Percentiles rank a stretch among this genome's conserved stretches.
Evolutionary conservation across 192 early-diverging fungal genomes (phyloP).

Genomic region (Dissophora globulifera): DNA sequence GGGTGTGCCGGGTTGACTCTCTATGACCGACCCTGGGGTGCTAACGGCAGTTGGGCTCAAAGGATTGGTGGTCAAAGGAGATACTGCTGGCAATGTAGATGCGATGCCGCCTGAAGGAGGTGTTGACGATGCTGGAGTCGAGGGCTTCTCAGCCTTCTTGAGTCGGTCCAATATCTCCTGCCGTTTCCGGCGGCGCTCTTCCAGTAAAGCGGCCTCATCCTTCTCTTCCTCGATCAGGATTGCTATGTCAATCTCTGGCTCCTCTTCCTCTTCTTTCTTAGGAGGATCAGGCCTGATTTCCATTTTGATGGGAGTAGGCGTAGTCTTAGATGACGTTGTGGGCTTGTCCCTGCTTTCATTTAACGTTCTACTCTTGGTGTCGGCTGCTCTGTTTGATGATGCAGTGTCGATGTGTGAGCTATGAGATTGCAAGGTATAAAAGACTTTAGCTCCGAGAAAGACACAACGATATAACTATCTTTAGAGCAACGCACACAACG

Average conservation of each 20-base stretch:
- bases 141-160: slow-evolving; percentile 58
- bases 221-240: slow-evolving; percentile 67
- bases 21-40: slow-evolving; percentile 67
- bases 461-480: no score
- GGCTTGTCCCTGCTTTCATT: background rate
- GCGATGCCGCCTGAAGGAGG: slow-evolving; percentile 13
- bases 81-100: slow-evolving; percentile 5
- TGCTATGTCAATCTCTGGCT: slow-evolving; percentile 32
- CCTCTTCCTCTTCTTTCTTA: slow-evolving; percentile 21
- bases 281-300: slow-evolving; percentile 21
- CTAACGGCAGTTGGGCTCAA: slow-evolving; percentile 26
- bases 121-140: slow-evolving; percentile 30
- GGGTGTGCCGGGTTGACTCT: slow-evolving; percentile 86
- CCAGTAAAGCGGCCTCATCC: slow-evolving; percentile 83
- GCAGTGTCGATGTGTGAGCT: background rate
- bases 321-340: background rate
- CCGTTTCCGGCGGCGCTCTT: slow-evolving; percentile 84
- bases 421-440: no score
- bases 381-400: background rate
- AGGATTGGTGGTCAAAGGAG: slow-evolving; percentile 1
- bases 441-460: no score
- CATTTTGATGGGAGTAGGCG: background rate
- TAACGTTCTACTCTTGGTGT: background rate
- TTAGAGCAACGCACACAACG: no score
- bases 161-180: slow-evolving; percentile 80